These are phyloP conservation scores for Podospora australis DNA, from an alignment of 495 filamentous ascomycete species.

Conservation along the genomic window DNA sequence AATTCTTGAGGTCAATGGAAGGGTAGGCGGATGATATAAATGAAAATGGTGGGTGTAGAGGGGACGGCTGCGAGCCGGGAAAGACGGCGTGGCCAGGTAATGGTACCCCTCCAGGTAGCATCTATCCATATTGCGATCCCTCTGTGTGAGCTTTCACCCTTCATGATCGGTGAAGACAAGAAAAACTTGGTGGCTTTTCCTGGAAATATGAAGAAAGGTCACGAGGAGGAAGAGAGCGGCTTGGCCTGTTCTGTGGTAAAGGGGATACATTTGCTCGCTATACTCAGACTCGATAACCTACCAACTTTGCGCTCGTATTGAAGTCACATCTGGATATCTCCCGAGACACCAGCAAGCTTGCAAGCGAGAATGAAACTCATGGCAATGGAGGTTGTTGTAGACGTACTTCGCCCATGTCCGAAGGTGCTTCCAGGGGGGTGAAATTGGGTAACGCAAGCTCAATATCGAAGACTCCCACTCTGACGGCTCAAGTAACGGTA, in stretches of 20 bases:
- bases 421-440: too few species aligned
- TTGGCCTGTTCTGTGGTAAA: too few species aligned
- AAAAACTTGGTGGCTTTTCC: neutral
- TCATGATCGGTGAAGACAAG: too few species aligned
- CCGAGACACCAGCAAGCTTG: neutral
- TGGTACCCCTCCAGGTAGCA: slow-evolving; percentile 3
- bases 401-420: too few species aligned
- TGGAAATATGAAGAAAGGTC: too few species aligned
- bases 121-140: slow-evolving; percentile 17
- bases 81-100: slow-evolving; percentile 6
- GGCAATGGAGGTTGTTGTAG: too few species aligned
- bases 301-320: too few species aligned
- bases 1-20: slow-evolving; percentile 9
- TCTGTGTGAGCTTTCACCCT: slow-evolving; percentile 5
- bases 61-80: slow-evolving; percentile 16
- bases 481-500: slow-evolving; percentile 2
- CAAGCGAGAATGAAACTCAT: too few species aligned
- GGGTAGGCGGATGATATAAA: slow-evolving; percentile 20
- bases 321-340: too few species aligned
- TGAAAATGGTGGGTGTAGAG: slow-evolving; percentile 16
- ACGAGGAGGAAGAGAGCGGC: too few species aligned
- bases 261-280: too few species aligned
- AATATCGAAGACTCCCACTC: slow-evolving; percentile 10
- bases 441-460: slow-evolving; percentile 15
- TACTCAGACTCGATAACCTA: too few species aligned